phyloP scores from a whole-genome alignment of 768 basidiomycete genomes.

The Mycena epipterygia region DNA sequence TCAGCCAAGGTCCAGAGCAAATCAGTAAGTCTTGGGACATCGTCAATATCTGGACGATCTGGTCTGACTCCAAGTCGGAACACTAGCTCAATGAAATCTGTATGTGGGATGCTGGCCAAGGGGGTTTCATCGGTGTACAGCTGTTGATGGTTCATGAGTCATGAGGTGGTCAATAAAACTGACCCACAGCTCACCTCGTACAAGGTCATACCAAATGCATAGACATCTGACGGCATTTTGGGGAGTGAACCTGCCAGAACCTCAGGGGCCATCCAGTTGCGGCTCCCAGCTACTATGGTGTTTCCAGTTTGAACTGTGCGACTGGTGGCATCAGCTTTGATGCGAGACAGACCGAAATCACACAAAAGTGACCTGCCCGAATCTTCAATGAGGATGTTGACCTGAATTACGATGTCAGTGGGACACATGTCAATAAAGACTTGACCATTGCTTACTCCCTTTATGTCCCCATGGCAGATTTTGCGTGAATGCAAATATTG shows the following conservation, averaged over 20 bases:
- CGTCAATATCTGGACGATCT: conserved; percentile 37
- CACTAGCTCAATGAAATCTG: conserved; percentile 30
- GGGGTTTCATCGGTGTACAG: conserved; percentile 34
- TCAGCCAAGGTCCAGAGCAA: conserved; percentile 40
- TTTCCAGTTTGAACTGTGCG: conserved; percentile 10
- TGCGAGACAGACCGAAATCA: conserved; percentile 44
- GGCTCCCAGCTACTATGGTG: conserved; percentile 29
- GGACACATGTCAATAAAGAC: background rate
- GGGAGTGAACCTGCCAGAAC: conserved; percentile 31
- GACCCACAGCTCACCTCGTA: conserved; percentile 37
- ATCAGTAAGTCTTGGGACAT: conserved; percentile 38
- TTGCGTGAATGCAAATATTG: conserved; percentile 42
- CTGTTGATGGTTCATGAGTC: too few relatives aligned
- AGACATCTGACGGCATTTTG: conserved; percentile 36
- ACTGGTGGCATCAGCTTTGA: conserved; percentile 42
- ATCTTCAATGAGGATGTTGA: conserved; percentile 44
- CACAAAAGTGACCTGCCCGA: conserved; percentile 39
- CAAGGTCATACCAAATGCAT: conserved; percentile 42
- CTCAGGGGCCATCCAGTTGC: conserved; percentile 49
- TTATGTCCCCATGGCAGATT: conserved; percentile 47
- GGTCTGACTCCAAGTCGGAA: conserved; percentile 35
- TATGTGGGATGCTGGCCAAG: conserved; percentile 17
- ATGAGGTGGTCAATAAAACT: too few relatives aligned
- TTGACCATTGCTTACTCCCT: conserved; percentile 32
- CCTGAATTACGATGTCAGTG: background rate